Base-by-base conservation (phyloP, 2,329 filamentous ascomycete species). In the Penicillium sp. region DNA sequence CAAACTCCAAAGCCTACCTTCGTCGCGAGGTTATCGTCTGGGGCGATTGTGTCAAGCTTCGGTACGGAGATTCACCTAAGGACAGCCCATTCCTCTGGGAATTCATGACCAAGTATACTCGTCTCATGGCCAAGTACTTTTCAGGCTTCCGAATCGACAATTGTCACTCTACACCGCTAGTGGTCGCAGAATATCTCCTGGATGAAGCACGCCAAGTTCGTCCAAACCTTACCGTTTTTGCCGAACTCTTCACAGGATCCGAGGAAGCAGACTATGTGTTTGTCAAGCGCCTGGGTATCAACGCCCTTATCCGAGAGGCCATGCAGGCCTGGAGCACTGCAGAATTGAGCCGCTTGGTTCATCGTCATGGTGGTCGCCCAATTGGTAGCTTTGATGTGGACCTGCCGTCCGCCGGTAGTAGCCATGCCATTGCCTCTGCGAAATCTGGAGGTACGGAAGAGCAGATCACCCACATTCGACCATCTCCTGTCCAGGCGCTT, bases 321-420 rank as follows among this genome's bases (percentile, higher is more conserved):
- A 99, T 99, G 95, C 94, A 99, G 73, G 90, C 92, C 29, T 97
- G 93, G 93, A 93, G 89, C 69, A 96, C 94, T 1, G 90, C 85
- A 11, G 95, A 99, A 73, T 81, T 99, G 60, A 97, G 92, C 74
- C 83, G 92, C 44, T 82, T 99, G 31, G 92, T 99, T 11, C 95
- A 99, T 75, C 88, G 88, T 60, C 92, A 99, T 72, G 93, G 91
- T 29, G 94, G 94, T 35, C 86, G 91, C 25, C 94, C 95, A 0
- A 97, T 99, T 69, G 94, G 94, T 55, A 97, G 93, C 73, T 97
- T 99, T 67, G 92, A 97, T 69, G 83, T 95, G n/a, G 91, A 97
- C 65, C 89, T 96, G 60, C 84, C 92, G 12, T 85, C 87, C 8
- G 86, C 84, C 58, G 82, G 82, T 2, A 86, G 87, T 56, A 76